Base-by-base conservation (phyloP, 768 basidiomycete genomes). In the Leccinum incarnatum region DNA sequence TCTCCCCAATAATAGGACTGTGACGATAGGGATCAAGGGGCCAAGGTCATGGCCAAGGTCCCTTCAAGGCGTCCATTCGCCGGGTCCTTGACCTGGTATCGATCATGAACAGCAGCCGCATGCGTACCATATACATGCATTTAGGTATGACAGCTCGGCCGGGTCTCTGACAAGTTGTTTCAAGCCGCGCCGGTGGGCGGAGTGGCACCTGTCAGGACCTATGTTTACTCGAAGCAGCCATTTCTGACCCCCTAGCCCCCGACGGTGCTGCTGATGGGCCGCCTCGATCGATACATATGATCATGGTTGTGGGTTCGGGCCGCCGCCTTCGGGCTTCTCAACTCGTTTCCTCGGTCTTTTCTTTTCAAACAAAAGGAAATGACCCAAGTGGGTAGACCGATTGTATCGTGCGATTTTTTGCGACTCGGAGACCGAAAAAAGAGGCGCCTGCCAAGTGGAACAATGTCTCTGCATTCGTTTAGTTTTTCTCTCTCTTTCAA, bases 361-460 rank as follows among this genome's bases (percentile, higher is more conserved):
- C 46, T 23, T 17, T 50, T 19, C 11, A 9, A 37, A 17, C 17
- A 4, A 19, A 45, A 45, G 2, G 2, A 19, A 11, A 45, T 4
- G 12, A 29, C 10, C 46, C 42, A 59, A 34, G 10, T 4, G 6
- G 58, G 30, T 5, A 55, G 46, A 54, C 63, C 63, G 63, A 47
- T 59, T 34, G 36, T 36, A 55, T 64, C 63, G 63, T 53, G 55
- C 19, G 62, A 61, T 10, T 56, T 52, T 37, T 52, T 17, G 17
- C 3, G n/a, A 45, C 42, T 19, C 42, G 42, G 19, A 37, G 29
- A 53, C 40, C 36, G 29, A 54, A 40, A 53, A 21, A 52, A 12
- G 30, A 30, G n/a, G 12, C 11, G 48, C 25, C 15, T 40, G 36
- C 27, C 27, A 14, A 48, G 23, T 25, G 25, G 25, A 27, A 27